These are phyloP conservation scores for Sideroxylon spinosum DNA, from an alignment of 179 eudicot genomes.

Conservation along the genomic window DNA sequence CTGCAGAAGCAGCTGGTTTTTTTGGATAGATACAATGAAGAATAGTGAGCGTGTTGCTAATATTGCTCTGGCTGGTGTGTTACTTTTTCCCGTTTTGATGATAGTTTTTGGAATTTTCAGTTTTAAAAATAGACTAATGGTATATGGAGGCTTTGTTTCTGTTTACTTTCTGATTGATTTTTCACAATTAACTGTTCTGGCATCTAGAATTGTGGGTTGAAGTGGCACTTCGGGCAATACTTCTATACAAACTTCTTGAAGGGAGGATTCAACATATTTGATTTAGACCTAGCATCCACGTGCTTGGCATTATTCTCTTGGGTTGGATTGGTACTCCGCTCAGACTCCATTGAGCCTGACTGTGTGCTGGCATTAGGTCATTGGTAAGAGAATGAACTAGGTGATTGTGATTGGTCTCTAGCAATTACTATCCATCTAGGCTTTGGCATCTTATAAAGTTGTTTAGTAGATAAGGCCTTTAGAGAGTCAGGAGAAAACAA, in stretches of 20 bases:
- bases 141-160: not conserved
- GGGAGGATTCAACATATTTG: not conserved
- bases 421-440: no score
- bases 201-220: not conserved
- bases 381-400: no score
- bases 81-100: not conserved
- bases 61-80: constrained; percentile 55
- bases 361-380: no score
- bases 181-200: not conserved
- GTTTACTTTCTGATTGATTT: not conserved
- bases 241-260: not conserved
- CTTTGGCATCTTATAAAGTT: no score
- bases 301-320: no score
- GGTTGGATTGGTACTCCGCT: no score
- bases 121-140: not conserved
- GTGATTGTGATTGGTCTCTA: no score
- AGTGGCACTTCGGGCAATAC: no score
- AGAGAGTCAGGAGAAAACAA: no score
- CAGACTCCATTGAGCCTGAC: no score
- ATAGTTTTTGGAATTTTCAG: not conserved
- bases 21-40: constrained; percentile 32
- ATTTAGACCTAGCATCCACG: not conserved
- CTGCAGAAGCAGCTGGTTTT: not conserved
- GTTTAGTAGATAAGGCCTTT: no score
- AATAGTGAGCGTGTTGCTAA: constrained; percentile 48